Base-by-base conservation (phyloP, 352 stramenopile species). In the Phytophthora hybrid region DNA sequence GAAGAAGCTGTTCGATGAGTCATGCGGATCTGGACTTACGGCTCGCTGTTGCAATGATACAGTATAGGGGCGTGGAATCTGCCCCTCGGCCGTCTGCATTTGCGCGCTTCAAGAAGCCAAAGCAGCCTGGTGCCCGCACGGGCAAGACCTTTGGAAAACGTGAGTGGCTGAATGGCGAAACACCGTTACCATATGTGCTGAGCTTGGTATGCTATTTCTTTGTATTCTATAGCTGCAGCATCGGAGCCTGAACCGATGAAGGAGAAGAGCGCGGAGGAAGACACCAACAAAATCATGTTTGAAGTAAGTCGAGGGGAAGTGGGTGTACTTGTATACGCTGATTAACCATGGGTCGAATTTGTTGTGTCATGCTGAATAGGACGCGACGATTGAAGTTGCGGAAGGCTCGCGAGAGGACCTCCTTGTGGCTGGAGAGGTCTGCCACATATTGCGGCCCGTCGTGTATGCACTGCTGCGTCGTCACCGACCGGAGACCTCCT, bases 391-490 rank as follows among this genome's bases (percentile, higher is more conserved):
- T 37, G 58, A 78, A 46, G 68, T 88, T 19, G 69, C 63, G 0
- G 71, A 85, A 19, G 69, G 67, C 14, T 63, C 67, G 19, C 77
- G 76, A 16, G 82, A 89, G 65, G 68, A 85, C 32, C 31, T 90
- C 58, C 77, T 95, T 14, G 57, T 95, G 29, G 77, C 66, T 14
- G 88, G 88, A 46, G 89, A 96, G 65, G 32, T 94, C 49, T 87
- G 93, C 31, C 89, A 96, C 58, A 92, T 94, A 51, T 68, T 94
- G 37, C 85, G 89, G 10, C 89, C 89, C 9, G 70, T 93, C 2
- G 74, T 91, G 34, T 96, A 93, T 73, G 87, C 87, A 7, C 31
- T 94, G 39, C 69, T 96, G 56, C 86, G 84, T 59, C 83, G 87
- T 59, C 85, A 78, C 32, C 77, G 83, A 66, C 60, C 78, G 18